Evolutionary conservation across 108 stramenopile genomes (phyloP).

Genomic region (Skeletonema potamos): DNA sequence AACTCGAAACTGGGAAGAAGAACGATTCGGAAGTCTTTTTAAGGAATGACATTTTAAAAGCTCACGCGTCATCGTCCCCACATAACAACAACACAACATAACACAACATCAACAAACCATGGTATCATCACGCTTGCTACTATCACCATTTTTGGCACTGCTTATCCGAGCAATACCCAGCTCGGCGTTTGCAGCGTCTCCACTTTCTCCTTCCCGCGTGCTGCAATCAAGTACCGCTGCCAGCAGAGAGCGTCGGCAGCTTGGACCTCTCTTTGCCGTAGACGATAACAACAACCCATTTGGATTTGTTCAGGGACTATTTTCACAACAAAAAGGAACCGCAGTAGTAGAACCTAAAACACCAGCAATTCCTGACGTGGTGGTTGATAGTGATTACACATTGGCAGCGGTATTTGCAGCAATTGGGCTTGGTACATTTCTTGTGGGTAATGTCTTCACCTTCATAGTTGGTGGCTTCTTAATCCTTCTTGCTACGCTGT

Average conservation of each 20-base stretch:
- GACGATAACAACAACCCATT: constrained; percentile 5
- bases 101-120: neutral
- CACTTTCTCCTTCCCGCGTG: neutral
- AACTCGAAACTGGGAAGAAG: too few relatives aligned
- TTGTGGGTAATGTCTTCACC: constrained; percentile 29
- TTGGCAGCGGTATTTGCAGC: constrained; percentile 53
- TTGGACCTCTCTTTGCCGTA: neutral
- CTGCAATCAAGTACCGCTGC: too few relatives aligned
- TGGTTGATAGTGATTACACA: constrained; percentile 64
- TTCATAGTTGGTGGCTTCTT: constrained; percentile 50
- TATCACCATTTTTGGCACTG: neutral
- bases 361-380: constrained; percentile 30
- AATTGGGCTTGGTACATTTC: constrained; percentile 38
- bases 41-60: too few relatives aligned
- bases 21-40: too few relatives aligned
- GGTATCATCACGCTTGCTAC: neutral
- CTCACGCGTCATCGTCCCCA: too few relatives aligned
- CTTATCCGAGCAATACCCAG: constrained; percentile 2
- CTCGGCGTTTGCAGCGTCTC: neutral
- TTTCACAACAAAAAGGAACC: neutral
- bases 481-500: constrained; percentile 54
- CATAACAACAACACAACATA: neutral
- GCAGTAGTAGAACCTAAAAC: constrained; percentile 30
- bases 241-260: neutral
- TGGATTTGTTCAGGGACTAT: constrained; percentile 9